Evolutionary conservation across 805 yeast genomes (phyloP).

Genomic region (Tetrapisispora fleetii): DNA sequence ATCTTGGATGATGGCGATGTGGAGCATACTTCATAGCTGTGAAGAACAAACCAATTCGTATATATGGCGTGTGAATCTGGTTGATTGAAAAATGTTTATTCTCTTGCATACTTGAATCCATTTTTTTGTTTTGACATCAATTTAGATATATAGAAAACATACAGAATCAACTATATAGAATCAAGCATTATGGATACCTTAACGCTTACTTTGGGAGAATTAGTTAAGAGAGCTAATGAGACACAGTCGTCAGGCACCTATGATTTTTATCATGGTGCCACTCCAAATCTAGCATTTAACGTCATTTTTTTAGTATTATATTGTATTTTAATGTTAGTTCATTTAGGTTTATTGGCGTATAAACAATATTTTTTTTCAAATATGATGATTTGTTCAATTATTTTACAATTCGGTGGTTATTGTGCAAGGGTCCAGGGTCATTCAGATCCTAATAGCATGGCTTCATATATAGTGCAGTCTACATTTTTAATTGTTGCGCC

Average conservation of each 20-base stretch:
- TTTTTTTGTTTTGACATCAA: too few species aligned
- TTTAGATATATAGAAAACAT: too few species aligned
- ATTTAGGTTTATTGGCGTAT: conserved; percentile 37
- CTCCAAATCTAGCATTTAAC: conserved; percentile 51
- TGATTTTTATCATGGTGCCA: conserved; percentile 31
- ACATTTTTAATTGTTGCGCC: conserved; percentile 70
- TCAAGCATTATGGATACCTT: background rate
- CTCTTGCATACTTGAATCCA: too few species aligned
- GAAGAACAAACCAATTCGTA: too few species aligned
- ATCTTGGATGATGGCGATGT: too few species aligned
- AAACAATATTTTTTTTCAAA: conserved; percentile 58
- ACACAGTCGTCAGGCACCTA: background rate
- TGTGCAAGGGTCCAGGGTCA: conserved; percentile 46
- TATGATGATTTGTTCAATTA: conserved; percentile 46
- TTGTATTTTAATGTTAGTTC: conserved; percentile 37
- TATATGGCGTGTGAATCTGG: too few species aligned
- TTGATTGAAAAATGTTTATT: too few species aligned
- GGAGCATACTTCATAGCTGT: too few species aligned
- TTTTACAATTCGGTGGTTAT: conserved; percentile 61
- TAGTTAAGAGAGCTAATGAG: background rate
- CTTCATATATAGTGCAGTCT: conserved; percentile 52
- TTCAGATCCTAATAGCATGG: conserved; percentile 25
- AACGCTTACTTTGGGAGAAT: background rate
- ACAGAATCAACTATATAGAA: background rate
- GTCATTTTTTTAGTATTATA: conserved; percentile 45